Percentiles rank a stretch among this genome's conserved stretches.
These are phyloP conservation scores for Trichoderma koningiopsis DNA, from an alignment of 2,329 filamentous ascomycete species.

Conservation along the genomic window DNA sequence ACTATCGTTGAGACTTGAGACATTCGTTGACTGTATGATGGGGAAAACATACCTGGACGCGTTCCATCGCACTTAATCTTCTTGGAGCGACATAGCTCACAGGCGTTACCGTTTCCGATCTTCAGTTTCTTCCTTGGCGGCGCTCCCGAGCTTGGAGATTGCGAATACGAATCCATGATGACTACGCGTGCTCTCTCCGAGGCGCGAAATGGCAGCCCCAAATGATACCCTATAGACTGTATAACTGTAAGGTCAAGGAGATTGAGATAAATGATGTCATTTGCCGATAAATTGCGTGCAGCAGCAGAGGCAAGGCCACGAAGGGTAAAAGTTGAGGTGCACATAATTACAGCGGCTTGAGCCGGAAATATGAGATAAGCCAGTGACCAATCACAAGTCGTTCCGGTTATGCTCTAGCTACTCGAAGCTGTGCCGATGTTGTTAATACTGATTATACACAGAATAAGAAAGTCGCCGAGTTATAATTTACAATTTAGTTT, in stretches of 20 bases:
- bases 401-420: neutral
- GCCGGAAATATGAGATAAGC: neutral
- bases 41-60: neutral
- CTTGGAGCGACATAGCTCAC: neutral
- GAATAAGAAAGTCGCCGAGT: too few relatives aligned
- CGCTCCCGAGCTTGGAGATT: neutral
- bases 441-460: neutral
- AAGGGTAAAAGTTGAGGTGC: neutral
- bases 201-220: neutral
- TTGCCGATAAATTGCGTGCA: neutral
- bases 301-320: too few relatives aligned
- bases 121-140: neutral
- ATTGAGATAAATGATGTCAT: neutral
- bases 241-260: neutral
- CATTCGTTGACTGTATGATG: too few relatives aligned
- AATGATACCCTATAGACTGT: neutral
- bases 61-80: conserved; percentile 6
- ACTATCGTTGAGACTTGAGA: neutral
- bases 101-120: neutral
- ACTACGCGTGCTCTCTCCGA: neutral
- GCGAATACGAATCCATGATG: neutral
- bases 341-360: neutral
- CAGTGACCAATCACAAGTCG: neutral
- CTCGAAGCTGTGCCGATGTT: conserved; percentile 2
- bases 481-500: too few relatives aligned